Base-by-base conservation (phyloP, 208 protist species). In the Vickermania ingenoplastis region DNA sequence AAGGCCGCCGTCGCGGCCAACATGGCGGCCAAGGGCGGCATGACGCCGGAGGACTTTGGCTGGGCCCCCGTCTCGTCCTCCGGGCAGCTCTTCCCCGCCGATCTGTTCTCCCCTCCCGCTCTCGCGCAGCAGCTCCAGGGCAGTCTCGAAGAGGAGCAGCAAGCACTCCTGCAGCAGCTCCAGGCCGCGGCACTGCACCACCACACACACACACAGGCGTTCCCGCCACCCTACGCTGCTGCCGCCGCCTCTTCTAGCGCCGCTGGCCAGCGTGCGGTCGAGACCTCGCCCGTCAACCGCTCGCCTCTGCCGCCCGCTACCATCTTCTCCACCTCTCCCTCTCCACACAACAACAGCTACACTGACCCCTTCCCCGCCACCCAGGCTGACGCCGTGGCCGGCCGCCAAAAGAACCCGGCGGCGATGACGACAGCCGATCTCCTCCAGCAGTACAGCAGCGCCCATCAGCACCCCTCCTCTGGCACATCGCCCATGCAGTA, bases 91-190 rank as follows among this genome's bases (percentile, higher is more conserved):
- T 45, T 45, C 36, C 36, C 36, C 17, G 36, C 36, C 36, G 17
- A 45, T 17, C 17, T 45, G 36, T 45, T 45, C 17, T 45, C 36
- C 7, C 11, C 36, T 17, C 36, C 36, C 17, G 36, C 36, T 17
- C 36, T 17, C 11, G 36, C 36, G 11, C 36, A 45, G 17, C 11
- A 17, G 36, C 11, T 45, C 11, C 36, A 7, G 36, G 11, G 17
- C 36, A n/a, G 11, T 17, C 5, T 25, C 50, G 50, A 54, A n/a
- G 50, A 54, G 17, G 50, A 54, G n/a, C n/a, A 54, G 50, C 50
- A 54, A 5, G 11, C 11, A 5, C 22, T 54, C 17, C 23, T 54
- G n/a, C 7, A 11, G 50, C 50, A 54, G 17, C 50, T 54, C 36
- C 36, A 45, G 36, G 36, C 36, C 11, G 36, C 36, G 36, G 17